These are phyloP conservation scores for Neofusicoccum kwambonambiense DNA, from an alignment of 2,329 filamentous ascomycete species.

Conservation along the genomic window DNA sequence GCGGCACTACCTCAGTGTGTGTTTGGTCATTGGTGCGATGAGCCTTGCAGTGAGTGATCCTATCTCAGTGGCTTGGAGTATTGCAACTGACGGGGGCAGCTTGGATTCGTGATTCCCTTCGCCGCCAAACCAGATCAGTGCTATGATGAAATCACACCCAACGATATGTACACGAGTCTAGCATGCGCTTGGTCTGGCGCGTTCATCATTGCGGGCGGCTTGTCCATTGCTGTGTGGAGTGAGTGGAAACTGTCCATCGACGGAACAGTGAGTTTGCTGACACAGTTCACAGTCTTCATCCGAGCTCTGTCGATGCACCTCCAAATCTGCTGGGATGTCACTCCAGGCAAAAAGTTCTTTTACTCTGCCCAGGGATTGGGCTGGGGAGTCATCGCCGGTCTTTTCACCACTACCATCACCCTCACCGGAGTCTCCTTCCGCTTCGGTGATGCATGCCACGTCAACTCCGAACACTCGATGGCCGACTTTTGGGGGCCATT, in stretches of 20 bases:
- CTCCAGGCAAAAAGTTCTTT: conserved; percentile 87
- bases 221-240: conserved; percentile 81
- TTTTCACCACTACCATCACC: conserved; percentile 72
- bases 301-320: conserved; percentile 89
- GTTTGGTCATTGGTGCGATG: conserved; percentile 71
- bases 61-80: conserved; percentile 3
- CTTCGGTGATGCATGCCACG: conserved; percentile 88
- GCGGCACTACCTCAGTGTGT: conserved; percentile 90
- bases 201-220: conserved; percentile 81
- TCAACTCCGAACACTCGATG: conserved; percentile 84
- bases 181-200: conserved; percentile 87
- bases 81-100: conserved; percentile 47
- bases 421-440: conserved; percentile 92
- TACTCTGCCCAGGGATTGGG: conserved; percentile 75
- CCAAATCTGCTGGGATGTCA: conserved; percentile 96
- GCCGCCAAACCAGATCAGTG: conserved; percentile 78
- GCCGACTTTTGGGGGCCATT: conserved; percentile 88
- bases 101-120: conserved; percentile 88
- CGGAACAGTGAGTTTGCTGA: not conserved
- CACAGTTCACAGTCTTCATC: conserved; percentile 64
- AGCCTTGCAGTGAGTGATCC: conserved; percentile 69
- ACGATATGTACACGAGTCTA: conserved; percentile 80
- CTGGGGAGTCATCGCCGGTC: conserved; percentile 78
- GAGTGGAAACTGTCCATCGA: conserved; percentile 26
- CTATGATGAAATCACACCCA: conserved; percentile 84